These are phyloP conservation scores for Neospora caninum DNA, from an alignment of 169 alveolate species.

Conservation along the genomic window DNA sequence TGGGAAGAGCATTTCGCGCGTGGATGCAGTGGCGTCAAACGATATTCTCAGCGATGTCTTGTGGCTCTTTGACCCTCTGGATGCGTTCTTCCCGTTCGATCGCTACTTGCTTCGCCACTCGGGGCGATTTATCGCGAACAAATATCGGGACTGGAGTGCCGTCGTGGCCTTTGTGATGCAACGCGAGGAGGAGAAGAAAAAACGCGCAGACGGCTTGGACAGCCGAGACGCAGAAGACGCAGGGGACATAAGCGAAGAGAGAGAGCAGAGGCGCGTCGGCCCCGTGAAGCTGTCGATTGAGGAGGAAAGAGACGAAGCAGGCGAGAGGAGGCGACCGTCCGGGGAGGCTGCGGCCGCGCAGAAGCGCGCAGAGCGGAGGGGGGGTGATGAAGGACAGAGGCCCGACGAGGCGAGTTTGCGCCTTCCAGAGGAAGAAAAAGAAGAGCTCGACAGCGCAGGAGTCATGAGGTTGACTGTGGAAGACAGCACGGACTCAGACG, in stretches of 20 bases:
- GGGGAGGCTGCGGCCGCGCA: not conserved
- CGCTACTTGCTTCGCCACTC: slow-evolving; percentile 63
- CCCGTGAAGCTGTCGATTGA: not conserved
- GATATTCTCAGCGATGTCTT: slow-evolving; percentile 18
- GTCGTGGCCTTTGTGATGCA: slow-evolving; percentile 3
- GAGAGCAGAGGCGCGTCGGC: not conserved
- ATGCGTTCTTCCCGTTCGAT: slow-evolving; percentile 57
- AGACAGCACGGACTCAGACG: not conserved
- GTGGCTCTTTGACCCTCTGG: slow-evolving; percentile 63
- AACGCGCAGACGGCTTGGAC: not conserved
- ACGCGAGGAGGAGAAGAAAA: not conserved
- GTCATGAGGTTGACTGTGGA: not conserved
- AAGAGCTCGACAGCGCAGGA: not conserved
- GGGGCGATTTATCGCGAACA: slow-evolving; percentile 34
- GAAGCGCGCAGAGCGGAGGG: not conserved
- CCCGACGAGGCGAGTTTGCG: not conserved
- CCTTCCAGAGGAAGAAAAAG: not conserved
- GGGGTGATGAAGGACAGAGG: not conserved
- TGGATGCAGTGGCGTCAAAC: not conserved
- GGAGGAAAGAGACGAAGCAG: not conserved
- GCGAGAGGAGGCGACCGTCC: not conserved
- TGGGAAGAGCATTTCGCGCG: not conserved
- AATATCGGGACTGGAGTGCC: slow-evolving; percentile 50
- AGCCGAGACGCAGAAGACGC: not conserved
- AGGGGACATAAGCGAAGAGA: not conserved